Evolutionary conservation across 108 stramenopile genomes (phyloP).

Genomic region (Pseudonitzschia pungens): DNA sequence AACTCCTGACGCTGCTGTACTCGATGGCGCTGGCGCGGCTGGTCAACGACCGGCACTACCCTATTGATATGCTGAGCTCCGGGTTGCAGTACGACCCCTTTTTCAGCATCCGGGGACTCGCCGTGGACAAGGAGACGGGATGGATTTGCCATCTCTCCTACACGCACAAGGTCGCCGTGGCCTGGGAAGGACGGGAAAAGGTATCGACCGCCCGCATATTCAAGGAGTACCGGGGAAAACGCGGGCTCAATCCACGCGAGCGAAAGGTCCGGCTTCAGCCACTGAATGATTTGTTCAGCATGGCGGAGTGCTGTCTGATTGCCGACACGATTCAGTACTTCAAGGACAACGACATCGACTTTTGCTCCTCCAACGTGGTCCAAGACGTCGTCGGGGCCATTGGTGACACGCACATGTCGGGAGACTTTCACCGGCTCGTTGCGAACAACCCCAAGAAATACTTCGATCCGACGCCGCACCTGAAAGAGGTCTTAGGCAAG

Average conservation of each 20-base stretch:
- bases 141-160: constrained; percentile 94
- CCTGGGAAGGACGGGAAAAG: constrained; percentile 87
- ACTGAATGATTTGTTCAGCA: constrained; percentile 91
- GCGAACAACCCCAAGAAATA: constrained; percentile 77
- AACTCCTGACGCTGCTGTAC: constrained; percentile 88
- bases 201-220: constrained; percentile 66
- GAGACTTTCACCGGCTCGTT: constrained; percentile 91
- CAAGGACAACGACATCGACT: constrained; percentile 73
- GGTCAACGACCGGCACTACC: constrained; percentile 85
- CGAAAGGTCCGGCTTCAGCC: constrained; percentile 81
- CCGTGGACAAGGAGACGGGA: constrained; percentile 93
- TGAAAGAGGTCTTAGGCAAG: constrained; percentile 67
- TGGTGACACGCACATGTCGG: constrained; percentile 86
- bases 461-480: constrained; percentile 70
- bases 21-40: constrained; percentile 87
- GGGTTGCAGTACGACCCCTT: constrained; percentile 74
- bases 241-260: constrained; percentile 68
- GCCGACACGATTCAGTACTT: constrained; percentile 95
- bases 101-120: constrained; percentile 89
- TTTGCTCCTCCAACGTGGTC: constrained; percentile 72
- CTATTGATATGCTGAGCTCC: constrained; percentile 72
- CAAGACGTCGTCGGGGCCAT: constrained; percentile 89
- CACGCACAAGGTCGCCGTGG: constrained; percentile 92
- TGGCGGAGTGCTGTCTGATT: constrained; percentile 96
- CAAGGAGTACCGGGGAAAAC: constrained; percentile 86